Evolutionary conservation across 306 rosid species (phyloP), one percentile per base, ranked within the genome.

Genomic region (Vigna unguiculata): DNA sequence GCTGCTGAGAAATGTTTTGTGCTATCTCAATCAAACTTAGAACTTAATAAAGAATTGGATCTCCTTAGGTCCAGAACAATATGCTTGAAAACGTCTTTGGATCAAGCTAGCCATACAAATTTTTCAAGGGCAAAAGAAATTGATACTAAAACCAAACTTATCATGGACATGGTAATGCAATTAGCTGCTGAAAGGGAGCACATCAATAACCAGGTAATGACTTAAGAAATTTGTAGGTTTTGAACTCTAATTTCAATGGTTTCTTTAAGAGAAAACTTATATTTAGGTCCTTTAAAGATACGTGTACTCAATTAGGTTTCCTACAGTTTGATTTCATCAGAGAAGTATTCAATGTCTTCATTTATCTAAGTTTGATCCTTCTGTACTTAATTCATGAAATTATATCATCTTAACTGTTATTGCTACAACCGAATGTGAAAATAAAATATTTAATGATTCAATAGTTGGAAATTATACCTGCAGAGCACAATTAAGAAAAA

Each of bases 101-200:
- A 83, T 80, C 88, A 85, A 77, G 86, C 88, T 55, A 87, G 78
- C 57, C 69, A 69, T 48, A 81, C 80, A 74, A 91, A 77, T 46
- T 40, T 82, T 71, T 81, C 86, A 16, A 87, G 78, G 48, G 85
- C 90, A 47, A 85, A 89, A 55, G 91, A 96, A 77, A 78, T 96
- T 77, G 74, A 87, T 69, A 52, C 66, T 25, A 90, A 85, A 77
- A 81, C 84, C 68, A 89, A 87, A 85, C 76, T 77, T 62, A 76
- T 96, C 69, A 86, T 79, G 97, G 98, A 92, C 76, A 80, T 89
- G 98, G 90, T 90, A 40, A 68, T 51, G 77, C 96, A 84, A 78
- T 84, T 96, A 70, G 85, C 96, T 17, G 54, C 73, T 1, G 97
- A 92, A 79, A 84, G 99, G 75, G 93, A 89, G 84, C 91, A 90